Evolutionary conservation across 2,329 filamentous ascomycete species (phyloP).

Genomic region (Epichloe elymi): DNA sequence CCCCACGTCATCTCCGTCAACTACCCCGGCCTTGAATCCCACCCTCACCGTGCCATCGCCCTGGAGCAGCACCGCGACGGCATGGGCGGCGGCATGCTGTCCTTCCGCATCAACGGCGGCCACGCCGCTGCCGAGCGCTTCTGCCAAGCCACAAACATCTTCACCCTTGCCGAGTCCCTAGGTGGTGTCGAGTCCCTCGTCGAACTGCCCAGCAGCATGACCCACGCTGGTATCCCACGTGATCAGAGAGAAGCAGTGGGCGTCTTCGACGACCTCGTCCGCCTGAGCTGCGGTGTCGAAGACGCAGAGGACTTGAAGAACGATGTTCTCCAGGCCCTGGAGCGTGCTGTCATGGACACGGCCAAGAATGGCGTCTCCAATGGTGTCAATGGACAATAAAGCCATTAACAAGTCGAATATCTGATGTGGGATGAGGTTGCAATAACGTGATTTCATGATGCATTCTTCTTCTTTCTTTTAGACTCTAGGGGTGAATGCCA

Average conservation of each 20-base stretch:
- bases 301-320: slow-evolving; percentile 71
- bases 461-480: neutral
- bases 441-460: neutral
- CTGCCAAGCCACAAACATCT: slow-evolving; percentile 79
- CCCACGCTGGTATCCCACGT: slow-evolving; percentile 85
- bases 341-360: slow-evolving; percentile 46
- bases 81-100: slow-evolving; percentile 94
- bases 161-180: slow-evolving; percentile 83
- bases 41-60: slow-evolving; percentile 76
- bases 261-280: slow-evolving; percentile 87
- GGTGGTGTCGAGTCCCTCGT: slow-evolving; percentile 87
- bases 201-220: slow-evolving; percentile 92
- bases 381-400: slow-evolving; percentile 16
- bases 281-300: slow-evolving; percentile 89
- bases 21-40: slow-evolving; percentile 82
- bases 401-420: too few species aligned
- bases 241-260: slow-evolving; percentile 85
- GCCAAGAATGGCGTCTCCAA: slow-evolving; percentile 16
- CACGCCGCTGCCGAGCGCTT: slow-evolving; percentile 78
- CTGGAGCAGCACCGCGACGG: slow-evolving; percentile 84
- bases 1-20: slow-evolving; percentile 80
- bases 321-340: slow-evolving; percentile 73
- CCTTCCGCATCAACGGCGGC: slow-evolving; percentile 85
- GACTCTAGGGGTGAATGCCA: neutral
- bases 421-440: neutral